Base-by-base conservation (phyloP, 208 protist genomes). In the Leishmania tropica region DNA sequence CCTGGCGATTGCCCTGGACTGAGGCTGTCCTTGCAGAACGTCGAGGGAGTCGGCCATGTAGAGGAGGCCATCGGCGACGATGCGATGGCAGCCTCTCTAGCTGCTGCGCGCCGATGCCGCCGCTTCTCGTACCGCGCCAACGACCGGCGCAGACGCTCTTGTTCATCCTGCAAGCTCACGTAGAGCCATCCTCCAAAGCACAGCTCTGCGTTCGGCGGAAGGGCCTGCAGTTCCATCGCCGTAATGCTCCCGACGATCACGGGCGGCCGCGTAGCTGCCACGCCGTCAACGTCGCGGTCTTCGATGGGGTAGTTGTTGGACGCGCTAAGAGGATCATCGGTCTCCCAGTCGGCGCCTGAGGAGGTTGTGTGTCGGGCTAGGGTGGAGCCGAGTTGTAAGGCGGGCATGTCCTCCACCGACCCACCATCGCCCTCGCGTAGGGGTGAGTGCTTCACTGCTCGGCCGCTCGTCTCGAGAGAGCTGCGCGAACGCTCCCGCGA, bases 141-240 rank as follows among this genome's bases (percentile, higher is more conserved):
- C 40, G 82, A 86, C 58, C 76, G 64, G 28, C 83, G 82, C 81
- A 94, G 76, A 8, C 91, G 89, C 51, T 85, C 72, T 64, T 92
- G 91, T 74, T 94, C 91, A 64, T 94, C 91, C 60, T 93, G 81
- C 75, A 94, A 78, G 53, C 89, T 93, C 24, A 94, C 76, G 68
- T 92, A 88, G 35, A 91, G 83, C 86, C 89, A 94, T 11, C 91
- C 85, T 21, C 91, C 91, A 65, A 94, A 83, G 81, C 87, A 94
- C 15, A 94, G 35, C 81, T 94, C 89, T 5, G 89, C 89, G 53
- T 93, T 92, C 47, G 75, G 77, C 56, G 89, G 89, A 54, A 94
- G 85, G 17, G 81, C 70, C 48, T 85, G 84, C 62, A 94, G 85
- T 78, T 94, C 91, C 54, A 85, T 78, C 35, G 88, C 89, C 21